Evolutionary conservation across 805 yeast species (phyloP).

Genomic region (Wickerhamiella australiensis): DNA sequence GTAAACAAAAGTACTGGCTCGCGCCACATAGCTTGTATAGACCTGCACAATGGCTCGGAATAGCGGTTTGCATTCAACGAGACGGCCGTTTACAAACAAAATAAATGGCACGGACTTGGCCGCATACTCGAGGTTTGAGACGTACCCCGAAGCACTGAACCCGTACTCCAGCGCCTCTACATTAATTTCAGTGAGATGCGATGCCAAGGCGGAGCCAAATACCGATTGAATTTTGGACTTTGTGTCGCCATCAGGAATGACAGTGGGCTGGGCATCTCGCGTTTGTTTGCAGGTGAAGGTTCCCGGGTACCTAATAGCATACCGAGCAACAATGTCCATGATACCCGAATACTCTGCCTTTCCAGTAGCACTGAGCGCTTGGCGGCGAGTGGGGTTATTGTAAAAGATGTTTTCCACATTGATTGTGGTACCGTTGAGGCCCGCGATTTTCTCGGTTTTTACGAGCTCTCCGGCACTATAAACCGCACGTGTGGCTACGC

Average conservation of each 20-base stretch:
- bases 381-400: conserved; percentile 67
- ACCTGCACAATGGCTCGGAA: conserved; percentile 52
- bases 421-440: conserved; percentile 75
- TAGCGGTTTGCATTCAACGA: conserved; percentile 74
- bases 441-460: conserved; percentile 59
- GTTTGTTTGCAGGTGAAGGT: conserved; percentile 67
- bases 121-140: conserved; percentile 59
- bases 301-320: conserved; percentile 57
- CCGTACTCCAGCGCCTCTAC: conserved; percentile 37
- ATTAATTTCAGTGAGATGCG: conserved; percentile 41
- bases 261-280: conserved; percentile 60
- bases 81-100: conserved; percentile 73
- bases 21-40: conserved; percentile 59
- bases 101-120: conserved; percentile 54
- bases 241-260: conserved; percentile 34
- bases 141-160: conserved; percentile 40
- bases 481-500: conserved; percentile 60
- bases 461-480: conserved; percentile 55
- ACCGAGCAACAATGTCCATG: conserved; percentile 70
- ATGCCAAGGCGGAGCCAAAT: conserved; percentile 58
- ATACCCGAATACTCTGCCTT: conserved; percentile 66
- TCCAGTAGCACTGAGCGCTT: conserved; percentile 39
- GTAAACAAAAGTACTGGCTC: conserved; percentile 71
- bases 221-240: conserved; percentile 63
- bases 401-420: conserved; percentile 80